These are phyloP conservation scores for Fraxinus pennsylvanica DNA, from an alignment of 257 asterid genomes.

Conservation along the genomic window DNA sequence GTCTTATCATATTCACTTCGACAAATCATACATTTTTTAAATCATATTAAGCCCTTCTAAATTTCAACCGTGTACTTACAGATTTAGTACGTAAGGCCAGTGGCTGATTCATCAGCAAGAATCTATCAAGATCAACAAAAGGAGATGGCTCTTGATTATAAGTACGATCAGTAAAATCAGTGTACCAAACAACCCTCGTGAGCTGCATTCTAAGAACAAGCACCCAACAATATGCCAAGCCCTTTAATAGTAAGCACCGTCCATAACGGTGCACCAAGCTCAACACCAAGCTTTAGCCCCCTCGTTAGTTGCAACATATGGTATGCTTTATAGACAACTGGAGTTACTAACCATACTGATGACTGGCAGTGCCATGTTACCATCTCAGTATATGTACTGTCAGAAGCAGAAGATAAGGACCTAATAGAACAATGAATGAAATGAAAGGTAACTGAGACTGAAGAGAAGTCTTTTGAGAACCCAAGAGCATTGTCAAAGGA, in stretches of 20 bases:
- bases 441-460: conserved; percentile 66
- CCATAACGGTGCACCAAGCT: conserved; percentile 77
- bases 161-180: conserved; percentile 68
- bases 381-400: conserved; percentile 76
- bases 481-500: conserved; percentile 48
- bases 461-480: conserved; percentile 56
- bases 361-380: conserved; percentile 97
- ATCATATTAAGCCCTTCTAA: not conserved
- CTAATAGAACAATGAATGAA: conserved; percentile 64
- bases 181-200: conserved; percentile 97
- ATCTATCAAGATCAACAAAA: conserved; percentile 23
- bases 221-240: conserved; percentile 90
- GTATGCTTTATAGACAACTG: conserved; percentile 76
- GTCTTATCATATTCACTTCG: not conserved
- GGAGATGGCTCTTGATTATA: conserved; percentile 31
- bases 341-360: conserved; percentile 89
- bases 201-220: conserved; percentile 90
- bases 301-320: conserved; percentile 88
- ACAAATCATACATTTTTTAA: not conserved
- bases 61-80: not conserved
- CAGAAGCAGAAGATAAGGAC: conserved; percentile 87
- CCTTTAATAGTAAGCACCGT: conserved; percentile 64
- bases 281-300: conserved; percentile 80
- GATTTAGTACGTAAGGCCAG: not conserved
- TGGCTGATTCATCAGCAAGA: not conserved